phyloP scores from a whole-genome alignment of 768 basidiomycete genomes.

The Lyophyllum decastes region DNA sequence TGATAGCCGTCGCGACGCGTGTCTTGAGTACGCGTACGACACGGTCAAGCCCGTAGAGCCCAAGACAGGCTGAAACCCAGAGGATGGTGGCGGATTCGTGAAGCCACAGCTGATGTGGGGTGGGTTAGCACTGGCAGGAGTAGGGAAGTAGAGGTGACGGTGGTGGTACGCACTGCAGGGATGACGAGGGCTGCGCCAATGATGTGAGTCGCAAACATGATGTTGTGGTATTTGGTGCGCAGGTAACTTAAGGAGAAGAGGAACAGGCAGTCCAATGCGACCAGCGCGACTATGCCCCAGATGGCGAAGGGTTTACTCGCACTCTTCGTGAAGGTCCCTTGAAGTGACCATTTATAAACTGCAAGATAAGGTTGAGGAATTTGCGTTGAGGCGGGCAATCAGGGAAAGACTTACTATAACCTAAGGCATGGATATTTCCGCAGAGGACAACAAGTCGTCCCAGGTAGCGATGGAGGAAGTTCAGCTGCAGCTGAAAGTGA shows the following conservation, averaged over 20 bases:
- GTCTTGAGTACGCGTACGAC: conserved; percentile 64
- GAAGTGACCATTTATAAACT: conserved; percentile 61
- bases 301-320: conserved; percentile 36
- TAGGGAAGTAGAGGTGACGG: neutral
- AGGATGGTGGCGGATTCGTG: conserved; percentile 56
- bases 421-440: conserved; percentile 58
- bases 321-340: conserved; percentile 36
- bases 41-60: conserved; percentile 59
- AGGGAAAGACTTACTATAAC: conserved; percentile 44
- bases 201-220: conserved; percentile 67
- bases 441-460: conserved; percentile 61
- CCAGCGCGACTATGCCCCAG: conserved; percentile 55
- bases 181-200: conserved; percentile 54
- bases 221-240: conserved; percentile 59
- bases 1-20: conserved; percentile 54
- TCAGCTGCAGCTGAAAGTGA: conserved; percentile 47
- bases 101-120: conserved; percentile 33
- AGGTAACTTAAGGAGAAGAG: conserved; percentile 61
- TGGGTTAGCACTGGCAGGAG: neutral
- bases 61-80: conserved; percentile 53
- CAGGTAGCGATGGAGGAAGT: conserved; percentile 73
- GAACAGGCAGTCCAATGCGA: conserved; percentile 55
- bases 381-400: neutral
- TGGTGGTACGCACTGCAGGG: conserved; percentile 48
- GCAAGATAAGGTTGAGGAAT: neutral